Conservation (phyloP, 768 basidiomycete species). For the Auriscalpium microsporum region DNA sequence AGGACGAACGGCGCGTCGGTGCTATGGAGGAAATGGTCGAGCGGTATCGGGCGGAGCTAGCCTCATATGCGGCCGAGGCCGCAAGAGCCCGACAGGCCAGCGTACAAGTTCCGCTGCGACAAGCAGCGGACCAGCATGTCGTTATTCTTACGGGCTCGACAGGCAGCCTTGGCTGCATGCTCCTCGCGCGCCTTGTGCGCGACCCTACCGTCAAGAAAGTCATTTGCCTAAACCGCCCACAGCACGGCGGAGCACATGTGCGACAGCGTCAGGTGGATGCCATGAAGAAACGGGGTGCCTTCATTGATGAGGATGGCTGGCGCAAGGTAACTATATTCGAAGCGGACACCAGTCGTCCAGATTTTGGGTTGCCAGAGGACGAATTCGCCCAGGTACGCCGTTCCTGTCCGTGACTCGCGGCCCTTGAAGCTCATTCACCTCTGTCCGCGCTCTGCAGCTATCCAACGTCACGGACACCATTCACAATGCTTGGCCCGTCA, state of each 20-base stretch:
- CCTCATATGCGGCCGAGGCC: background rate
- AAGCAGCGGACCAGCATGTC: constrained; percentile 14
- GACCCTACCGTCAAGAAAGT: constrained; percentile 22
- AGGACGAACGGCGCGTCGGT: background rate
- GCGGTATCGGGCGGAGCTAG: background rate
- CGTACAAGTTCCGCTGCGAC: background rate
- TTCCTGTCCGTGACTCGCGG: background rate
- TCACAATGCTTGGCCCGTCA: constrained; percentile 13
- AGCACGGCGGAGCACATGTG: constrained; percentile 3
- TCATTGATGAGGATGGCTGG: constrained; percentile 20
- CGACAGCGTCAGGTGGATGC: constrained; percentile 22
- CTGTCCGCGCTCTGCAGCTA: constrained; percentile 13
- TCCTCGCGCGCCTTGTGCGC: constrained; percentile 22
- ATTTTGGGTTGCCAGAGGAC: constrained; percentile 14
- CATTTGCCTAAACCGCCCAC: constrained; percentile 24
- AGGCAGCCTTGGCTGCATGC: constrained; percentile 29
- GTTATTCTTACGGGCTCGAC: constrained; percentile 32
- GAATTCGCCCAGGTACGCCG: constrained; percentile 20
- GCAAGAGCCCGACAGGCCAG: background rate
- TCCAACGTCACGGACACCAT: constrained; percentile 23
- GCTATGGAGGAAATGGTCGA: constrained; percentile 3
- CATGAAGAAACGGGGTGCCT: constrained; percentile 24
- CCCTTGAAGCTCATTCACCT: background rate
- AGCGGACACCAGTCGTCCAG: constrained; percentile 17
- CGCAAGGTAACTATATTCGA: constrained; percentile 24